Percentiles rank a stretch among this genome's conserved stretches.
phyloP scores from a whole-genome alignment of 2,329 filamentous ascomycete species.

The Grosmannia huntii region DNA sequence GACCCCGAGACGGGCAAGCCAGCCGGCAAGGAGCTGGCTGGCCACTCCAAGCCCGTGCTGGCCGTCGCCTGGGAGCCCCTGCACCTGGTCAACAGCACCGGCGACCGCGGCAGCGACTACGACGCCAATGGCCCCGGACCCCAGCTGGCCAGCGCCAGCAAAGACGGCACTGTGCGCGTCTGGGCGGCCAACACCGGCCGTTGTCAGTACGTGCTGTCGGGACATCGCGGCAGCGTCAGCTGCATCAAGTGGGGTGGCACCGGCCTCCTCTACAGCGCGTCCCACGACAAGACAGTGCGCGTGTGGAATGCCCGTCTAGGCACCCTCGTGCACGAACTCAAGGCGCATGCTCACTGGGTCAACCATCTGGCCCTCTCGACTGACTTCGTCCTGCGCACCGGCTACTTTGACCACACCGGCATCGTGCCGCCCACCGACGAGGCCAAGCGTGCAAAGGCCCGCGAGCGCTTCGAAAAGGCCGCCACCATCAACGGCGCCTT shows the following conservation, averaged over 20 bases:
- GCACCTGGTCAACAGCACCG: slow-evolving; percentile 47
- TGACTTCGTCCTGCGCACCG: slow-evolving; percentile 77
- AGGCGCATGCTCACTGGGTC: slow-evolving; percentile 75
- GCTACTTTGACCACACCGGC: slow-evolving; percentile 72
- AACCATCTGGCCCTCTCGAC: slow-evolving; percentile 91
- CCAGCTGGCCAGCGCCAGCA: slow-evolving; percentile 73
- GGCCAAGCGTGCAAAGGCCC: slow-evolving; percentile 62
- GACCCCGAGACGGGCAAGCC: slow-evolving; percentile 69
- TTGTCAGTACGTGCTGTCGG: slow-evolving; percentile 71
- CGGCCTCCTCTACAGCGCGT: slow-evolving; percentile 69
- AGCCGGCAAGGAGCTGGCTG: slow-evolving; percentile 60
- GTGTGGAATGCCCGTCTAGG: slow-evolving; percentile 78
- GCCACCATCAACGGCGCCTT: slow-evolving; percentile 64
- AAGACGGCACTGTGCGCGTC: slow-evolving; percentile 76
- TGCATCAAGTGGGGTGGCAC: slow-evolving; percentile 94
- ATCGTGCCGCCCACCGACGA: slow-evolving; percentile 53
- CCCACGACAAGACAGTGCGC: slow-evolving; percentile 85
- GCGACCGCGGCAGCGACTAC: background rate
- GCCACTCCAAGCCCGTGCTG: slow-evolving; percentile 82
- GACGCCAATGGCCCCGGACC: slow-evolving; percentile 46
- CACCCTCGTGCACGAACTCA: slow-evolving; percentile 64
- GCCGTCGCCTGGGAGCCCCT: slow-evolving; percentile 89
- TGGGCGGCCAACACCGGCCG: slow-evolving; percentile 72
- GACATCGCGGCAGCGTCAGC: slow-evolving; percentile 79
- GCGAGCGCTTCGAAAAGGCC: slow-evolving; percentile 73